Percentiles rank a stretch among this genome's conserved stretches.
Evolutionary conservation across 2,329 filamentous ascomycete genomes (phyloP).

Genomic region (Madurella fahalii): DNA sequence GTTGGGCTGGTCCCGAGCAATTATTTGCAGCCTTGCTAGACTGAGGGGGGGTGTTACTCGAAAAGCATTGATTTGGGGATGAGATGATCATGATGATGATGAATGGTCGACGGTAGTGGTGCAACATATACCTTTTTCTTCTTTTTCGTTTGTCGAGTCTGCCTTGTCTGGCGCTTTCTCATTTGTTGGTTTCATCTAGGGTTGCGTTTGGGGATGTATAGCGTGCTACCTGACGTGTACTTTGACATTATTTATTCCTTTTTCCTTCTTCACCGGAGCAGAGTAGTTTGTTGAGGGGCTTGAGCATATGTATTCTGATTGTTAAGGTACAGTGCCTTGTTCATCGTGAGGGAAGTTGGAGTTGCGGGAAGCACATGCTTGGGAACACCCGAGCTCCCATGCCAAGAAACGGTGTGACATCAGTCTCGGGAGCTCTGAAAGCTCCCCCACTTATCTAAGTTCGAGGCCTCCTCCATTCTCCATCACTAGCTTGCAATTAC

Average conservation of each 20-base stretch:
- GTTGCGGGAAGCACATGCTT: too few species aligned
- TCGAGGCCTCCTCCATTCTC: too few species aligned
- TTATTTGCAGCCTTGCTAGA: slow-evolving; percentile 55
- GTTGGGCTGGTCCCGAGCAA: slow-evolving; percentile 64
- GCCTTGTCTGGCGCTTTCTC: slow-evolving; percentile 3
- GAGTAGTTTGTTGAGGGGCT: neutral
- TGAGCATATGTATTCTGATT: neutral
- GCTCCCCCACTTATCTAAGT: too few species aligned
- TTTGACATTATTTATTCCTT: neutral
- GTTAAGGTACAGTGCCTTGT: too few species aligned
- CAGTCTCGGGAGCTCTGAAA: too few species aligned
- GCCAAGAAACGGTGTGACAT: too few species aligned
- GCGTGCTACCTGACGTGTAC: slow-evolving; percentile 4
- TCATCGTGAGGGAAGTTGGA: too few species aligned
- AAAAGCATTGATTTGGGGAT: slow-evolving; percentile 3
- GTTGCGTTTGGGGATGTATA: neutral
- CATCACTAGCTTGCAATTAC: too few species aligned
- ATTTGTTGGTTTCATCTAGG: neutral
- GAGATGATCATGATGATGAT: neutral
- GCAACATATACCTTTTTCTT: neutral
- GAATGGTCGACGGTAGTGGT: too few species aligned
- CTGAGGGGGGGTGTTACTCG: neutral
- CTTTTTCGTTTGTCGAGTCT: slow-evolving; percentile 3
- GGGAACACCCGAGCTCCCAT: too few species aligned
- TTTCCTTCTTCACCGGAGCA: neutral